Base-by-base conservation (phyloP, 768 basidiomycete genomes). In the Tricholoma matsutake region DNA sequence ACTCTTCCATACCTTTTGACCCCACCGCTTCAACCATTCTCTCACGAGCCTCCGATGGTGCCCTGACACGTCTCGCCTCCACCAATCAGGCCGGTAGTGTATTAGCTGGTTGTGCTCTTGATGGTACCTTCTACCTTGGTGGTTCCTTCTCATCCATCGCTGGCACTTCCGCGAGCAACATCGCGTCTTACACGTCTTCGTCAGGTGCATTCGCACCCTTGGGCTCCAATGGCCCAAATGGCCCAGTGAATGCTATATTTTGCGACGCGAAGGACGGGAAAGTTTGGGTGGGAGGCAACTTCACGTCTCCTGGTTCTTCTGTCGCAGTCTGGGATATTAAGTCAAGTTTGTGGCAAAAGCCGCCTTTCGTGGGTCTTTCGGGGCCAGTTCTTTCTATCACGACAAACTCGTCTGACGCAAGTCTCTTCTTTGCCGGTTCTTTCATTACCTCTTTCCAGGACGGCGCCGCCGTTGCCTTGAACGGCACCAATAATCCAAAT, bases 391-490 rank as follows among this genome's bases (percentile, higher is more conserved):
- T 79, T 28, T 89, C 91, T 52, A 97, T 98, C 68, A 81, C 85
- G 35, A 76, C 88, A 31, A 91, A 91, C 66, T 76, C 86, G 35
- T 87, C 92, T 57, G 80, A 82, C 57, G 76, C 80, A 11, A 91
- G 89, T 63, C 75, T 98, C 57, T 89, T 95, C 71, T 95, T 98
- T 69, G 83, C 90, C 0, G 97, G 97, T 39, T 88, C 89, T 11
- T 99, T 99, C 78, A 67, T 89, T 58, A 89, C 92, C 2, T 76
- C 84, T 1, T 95, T 92, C 69, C 74, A 75, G 29, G 86, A 86
- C 49, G 82, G 77, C 63, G 78, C 73, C 6, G 74, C 79, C 32
- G 69, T 75, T 14, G 57, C 67, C 45, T 65, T 85, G 53, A 89
- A 86, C 68, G 82, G 82, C 63, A 86, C 87, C 43, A 89, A 89